phyloP scores from a whole-genome alignment of 495 filamentous ascomycete genomes.

The Penicillium turbatum region DNA sequence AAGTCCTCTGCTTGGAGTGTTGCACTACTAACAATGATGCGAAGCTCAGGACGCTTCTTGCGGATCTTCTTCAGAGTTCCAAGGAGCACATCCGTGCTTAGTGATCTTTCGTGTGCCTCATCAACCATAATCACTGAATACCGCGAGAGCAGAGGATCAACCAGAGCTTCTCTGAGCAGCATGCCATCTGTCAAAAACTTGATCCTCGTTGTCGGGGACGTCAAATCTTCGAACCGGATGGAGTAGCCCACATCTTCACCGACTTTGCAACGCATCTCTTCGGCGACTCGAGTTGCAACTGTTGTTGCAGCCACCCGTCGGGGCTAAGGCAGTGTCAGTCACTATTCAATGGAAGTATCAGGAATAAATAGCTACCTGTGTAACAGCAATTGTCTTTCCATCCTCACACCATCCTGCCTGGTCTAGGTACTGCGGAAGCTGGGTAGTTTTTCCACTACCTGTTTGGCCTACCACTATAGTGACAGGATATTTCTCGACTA shows the following conservation, averaged over 20 bases:
- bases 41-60: slow-evolving; percentile 73
- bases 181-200: slow-evolving; percentile 98
- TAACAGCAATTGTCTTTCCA: slow-evolving; percentile 79
- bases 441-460: slow-evolving; percentile 88
- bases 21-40: slow-evolving; percentile 90
- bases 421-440: slow-evolving; percentile 83
- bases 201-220: slow-evolving; percentile 81
- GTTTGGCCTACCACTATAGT: slow-evolving; percentile 86
- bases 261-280: slow-evolving; percentile 85
- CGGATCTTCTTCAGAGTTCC: slow-evolving; percentile 93
- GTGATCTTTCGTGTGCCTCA: slow-evolving; percentile 92
- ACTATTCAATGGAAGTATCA: neutral
- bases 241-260: slow-evolving; percentile 96
- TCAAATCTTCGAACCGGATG: slow-evolving; percentile 93
- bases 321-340: slow-evolving; percentile 53
- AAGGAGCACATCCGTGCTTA: slow-evolving; percentile 90
- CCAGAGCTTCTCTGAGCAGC: slow-evolving; percentile 86
- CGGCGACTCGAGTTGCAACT: slow-evolving; percentile 84
- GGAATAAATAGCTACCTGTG: slow-evolving; percentile 62
- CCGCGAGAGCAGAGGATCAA: slow-evolving; percentile 85
- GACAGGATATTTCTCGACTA: slow-evolving; percentile 71
- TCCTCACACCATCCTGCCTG: slow-evolving; percentile 85
- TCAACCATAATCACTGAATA: slow-evolving; percentile 99
- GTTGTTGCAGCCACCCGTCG: slow-evolving; percentile 90
- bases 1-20: slow-evolving; percentile 92